Base-by-base conservation (phyloP, 2,329 filamentous ascomycete species). In the Ophiosphaerella korrae region DNA sequence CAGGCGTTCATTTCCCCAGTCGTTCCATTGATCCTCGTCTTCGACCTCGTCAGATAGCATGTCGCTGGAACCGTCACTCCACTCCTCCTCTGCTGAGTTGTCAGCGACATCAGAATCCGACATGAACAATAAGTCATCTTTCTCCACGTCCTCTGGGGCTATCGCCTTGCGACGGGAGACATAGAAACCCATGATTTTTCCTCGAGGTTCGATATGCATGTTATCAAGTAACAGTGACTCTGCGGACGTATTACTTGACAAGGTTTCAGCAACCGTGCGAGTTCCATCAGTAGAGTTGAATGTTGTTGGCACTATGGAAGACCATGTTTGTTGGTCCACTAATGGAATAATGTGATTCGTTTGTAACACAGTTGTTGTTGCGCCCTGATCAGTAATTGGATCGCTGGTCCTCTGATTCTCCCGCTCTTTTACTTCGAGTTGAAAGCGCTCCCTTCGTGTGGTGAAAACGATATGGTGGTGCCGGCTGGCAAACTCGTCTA, bases 41-140 rank as follows among this genome's bases (percentile, higher is more conserved):
- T 44, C 42, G 16, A 44, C 42, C 23, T 44, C 42, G 26, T 44
- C 42, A 4, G 42, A 44, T 9, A 44, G 42, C 42, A 44, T 44
- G 18, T 44, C 42, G 32, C 42, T 44, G 14, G 42, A 44, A 16
- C 42, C 42, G 18, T 44, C 42, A 18, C 42, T 44, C 42, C 42
- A 44, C 23, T 44, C 42, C 24, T 44, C 42, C 26, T 44, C 42
- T 5, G 42, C 42, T 11, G 42, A 35, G 32, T 44, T 44, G 5
- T 31, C 42, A 36, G 42, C 33, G 16, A 29, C 31, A 35, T 44
- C 42, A 8, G 32, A 36, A 13, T 44, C 42, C 3, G 42, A 44
- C 32, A 35, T 44, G 32, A 44, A 26, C n/a, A 35, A 24, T 3
- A 12, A 21, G 8, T 44, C 42, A 26, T 44, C 42, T 7, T 35